These are phyloP conservation scores for Coemansia sp. DNA, from an alignment of 192 early-diverging fungal genomes.

Conservation along the genomic window DNA sequence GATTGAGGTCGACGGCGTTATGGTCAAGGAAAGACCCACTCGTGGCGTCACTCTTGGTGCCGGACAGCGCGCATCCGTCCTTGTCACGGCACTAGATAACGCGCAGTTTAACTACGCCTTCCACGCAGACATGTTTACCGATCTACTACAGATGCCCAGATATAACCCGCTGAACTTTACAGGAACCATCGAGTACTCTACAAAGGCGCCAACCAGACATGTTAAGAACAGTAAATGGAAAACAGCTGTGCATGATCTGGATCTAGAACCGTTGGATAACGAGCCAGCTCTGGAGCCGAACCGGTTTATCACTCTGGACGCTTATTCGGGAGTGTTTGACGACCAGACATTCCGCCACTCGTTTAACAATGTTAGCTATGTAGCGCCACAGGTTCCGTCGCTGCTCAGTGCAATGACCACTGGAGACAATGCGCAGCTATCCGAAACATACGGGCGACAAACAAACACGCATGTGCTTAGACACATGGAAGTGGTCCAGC, in stretches of 20 bases:
- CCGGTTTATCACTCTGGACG: constrained; percentile 51
- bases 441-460: constrained; percentile 62
- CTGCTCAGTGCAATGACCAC: constrained; percentile 64
- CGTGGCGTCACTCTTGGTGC: constrained; percentile 59
- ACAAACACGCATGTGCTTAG: constrained; percentile 62
- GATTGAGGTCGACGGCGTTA: constrained; percentile 79
- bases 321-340: constrained; percentile 61
- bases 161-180: constrained; percentile 61
- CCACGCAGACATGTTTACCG: constrained; percentile 70
- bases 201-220: constrained; percentile 11
- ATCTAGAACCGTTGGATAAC: constrained; percentile 55
- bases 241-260: constrained; percentile 55
- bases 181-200: constrained; percentile 59
- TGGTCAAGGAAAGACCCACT: constrained; percentile 57
- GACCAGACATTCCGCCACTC: constrained; percentile 77
- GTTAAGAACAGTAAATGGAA: constrained; percentile 23
- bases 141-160: constrained; percentile 63
- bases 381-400: constrained; percentile 61
- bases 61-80: constrained; percentile 75
- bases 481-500: constrained; percentile 65
- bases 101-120: constrained; percentile 64
- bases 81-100: constrained; percentile 67
- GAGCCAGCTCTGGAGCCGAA: constrained; percentile 49
- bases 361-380: constrained; percentile 74
- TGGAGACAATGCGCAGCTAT: constrained; percentile 50